Evolutionary conservation across 2,329 filamentous ascomycete genomes (phyloP), one percentile per base, ranked within the genome.

Genomic region (Thermothelomyces thermophilus): DNA sequence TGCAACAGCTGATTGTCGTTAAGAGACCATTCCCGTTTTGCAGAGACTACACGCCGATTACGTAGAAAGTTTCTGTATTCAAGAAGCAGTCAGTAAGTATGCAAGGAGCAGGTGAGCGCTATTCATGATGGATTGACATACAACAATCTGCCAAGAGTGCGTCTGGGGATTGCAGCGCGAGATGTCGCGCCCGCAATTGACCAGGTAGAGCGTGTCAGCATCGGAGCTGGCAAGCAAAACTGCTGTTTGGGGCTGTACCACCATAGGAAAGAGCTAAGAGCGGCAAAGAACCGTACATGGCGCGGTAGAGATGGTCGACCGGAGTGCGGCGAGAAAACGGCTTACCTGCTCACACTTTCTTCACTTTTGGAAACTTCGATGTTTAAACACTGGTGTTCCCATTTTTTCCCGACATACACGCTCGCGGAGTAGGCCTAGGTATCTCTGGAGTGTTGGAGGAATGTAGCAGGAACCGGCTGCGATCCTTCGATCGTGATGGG

Each of bases 131-230:
- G 13, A n/a, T 14, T 3, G 3, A 37, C 47, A 2, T 33, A 50
- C 47, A n/a, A 10, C 14, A 19, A 50, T 45, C 5, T 28, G n/a
- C 17, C 40, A 49, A 14, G 17, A 28, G 47, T 50, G 40, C 1
- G n/a, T 20, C 4, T 50, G 41, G 0, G 47, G 26, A 4, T 9
- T 13, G 47, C 47, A 50, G 47, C 47, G 40, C 19, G 47, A 50
- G 34, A 35, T 22, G 3, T 16, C 1, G 35, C 28, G 6, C 6
- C 16, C 17, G 47, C 41, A 50, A 41, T 50, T 50, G 26, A 17
- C 8, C 14, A 50, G 47, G 35, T 50, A 50, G 34, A 50, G 5
- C 34, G 44, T 45, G 19, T 50, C 47, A 26, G 47, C 44, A 41
- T 50, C 47, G 20, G 41, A 41, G 41, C 44, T 50, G 19, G 33